Evolutionary conservation across 1,139 yeast genomes (phyloP).

Genomic region (Arxiozyma slooffiae): DNA sequence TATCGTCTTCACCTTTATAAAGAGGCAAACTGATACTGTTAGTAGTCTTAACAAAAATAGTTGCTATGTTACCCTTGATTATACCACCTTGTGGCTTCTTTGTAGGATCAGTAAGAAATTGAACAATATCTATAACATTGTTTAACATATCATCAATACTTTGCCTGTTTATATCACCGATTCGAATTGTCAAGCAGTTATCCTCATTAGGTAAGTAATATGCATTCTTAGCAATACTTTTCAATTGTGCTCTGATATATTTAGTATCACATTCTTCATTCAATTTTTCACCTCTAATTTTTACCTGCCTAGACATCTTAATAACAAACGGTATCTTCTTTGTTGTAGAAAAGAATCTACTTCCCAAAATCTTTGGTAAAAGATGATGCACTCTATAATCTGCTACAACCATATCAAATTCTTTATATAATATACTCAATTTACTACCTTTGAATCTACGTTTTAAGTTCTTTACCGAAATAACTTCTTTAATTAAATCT

Average conservation of each 20-base stretch:
- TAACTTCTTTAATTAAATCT: constrained; percentile 48
- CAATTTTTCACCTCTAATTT: constrained; percentile 28
- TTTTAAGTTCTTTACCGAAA: constrained; percentile 48
- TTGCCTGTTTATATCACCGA: constrained; percentile 45
- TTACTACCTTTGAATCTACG: constrained; percentile 38
- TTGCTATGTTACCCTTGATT: constrained; percentile 38
- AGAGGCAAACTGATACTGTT: constrained; percentile 53
- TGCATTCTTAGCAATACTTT: constrained; percentile 51
- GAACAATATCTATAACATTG: constrained; percentile 48
- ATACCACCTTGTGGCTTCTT: constrained; percentile 53
- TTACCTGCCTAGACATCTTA: constrained; percentile 50
- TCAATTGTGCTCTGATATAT: constrained; percentile 51
- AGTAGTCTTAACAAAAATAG: constrained; percentile 50
- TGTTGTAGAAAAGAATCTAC: constrained; percentile 48
- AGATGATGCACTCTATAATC: constrained; percentile 56
- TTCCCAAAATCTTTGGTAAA: constrained; percentile 47
- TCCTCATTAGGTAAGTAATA: constrained; percentile 50
- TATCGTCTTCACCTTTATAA: constrained; percentile 11
- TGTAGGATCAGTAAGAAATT: constrained; percentile 41
- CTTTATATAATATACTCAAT: constrained; percentile 42
- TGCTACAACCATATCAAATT: constrained; percentile 55
- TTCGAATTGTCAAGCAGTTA: constrained; percentile 35
- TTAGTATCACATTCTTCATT: constrained; percentile 39
- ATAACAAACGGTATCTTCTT: constrained; percentile 54
- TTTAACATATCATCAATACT: constrained; percentile 35